Evolutionary conservation across 1,139 yeast species (phyloP).

Genomic region (Kluyveromyces sp.): DNA sequence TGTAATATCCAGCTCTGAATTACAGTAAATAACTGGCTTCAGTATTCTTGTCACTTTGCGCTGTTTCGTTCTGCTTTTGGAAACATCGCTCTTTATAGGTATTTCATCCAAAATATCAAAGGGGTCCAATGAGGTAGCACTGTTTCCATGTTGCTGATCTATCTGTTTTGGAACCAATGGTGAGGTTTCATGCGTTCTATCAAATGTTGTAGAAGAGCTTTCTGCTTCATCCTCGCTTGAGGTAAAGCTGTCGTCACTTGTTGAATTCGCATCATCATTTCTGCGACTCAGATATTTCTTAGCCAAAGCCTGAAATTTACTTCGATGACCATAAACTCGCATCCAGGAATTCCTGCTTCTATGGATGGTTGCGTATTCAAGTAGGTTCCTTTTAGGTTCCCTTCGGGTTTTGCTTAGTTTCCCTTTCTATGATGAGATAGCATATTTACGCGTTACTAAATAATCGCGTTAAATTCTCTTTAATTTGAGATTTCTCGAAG

Average conservation of each 20-base stretch:
- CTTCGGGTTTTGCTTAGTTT: no score
- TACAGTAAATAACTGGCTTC: constrained; percentile 1
- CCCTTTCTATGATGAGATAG: no score
- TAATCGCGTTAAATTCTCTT: no score
- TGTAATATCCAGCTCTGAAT: neutral
- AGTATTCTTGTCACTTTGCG: constrained; percentile 16
- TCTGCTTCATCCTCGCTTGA: neutral
- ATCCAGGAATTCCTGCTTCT: neutral
- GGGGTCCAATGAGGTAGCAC: constrained; percentile 5
- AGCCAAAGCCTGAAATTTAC: constrained; percentile 1
- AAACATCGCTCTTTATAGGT: neutral
- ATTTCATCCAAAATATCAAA: constrained; percentile 18
- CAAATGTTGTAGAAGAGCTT: neutral
- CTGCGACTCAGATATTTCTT: neutral
- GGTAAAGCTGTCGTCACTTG: constrained; percentile 1
- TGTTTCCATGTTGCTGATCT: no score
- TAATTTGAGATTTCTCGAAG: no score
- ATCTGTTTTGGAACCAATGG: neutral
- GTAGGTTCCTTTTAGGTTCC: no score
- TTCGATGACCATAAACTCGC: neutral
- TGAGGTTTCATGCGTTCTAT: constrained; percentile 2
- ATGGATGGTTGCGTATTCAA: neutral
- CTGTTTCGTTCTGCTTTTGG: constrained; percentile 5
- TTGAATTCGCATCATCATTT: neutral
- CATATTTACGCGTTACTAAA: no score